Conservation (phyloP, 805 yeast species). For the Blastobotrys robertii region DNA sequence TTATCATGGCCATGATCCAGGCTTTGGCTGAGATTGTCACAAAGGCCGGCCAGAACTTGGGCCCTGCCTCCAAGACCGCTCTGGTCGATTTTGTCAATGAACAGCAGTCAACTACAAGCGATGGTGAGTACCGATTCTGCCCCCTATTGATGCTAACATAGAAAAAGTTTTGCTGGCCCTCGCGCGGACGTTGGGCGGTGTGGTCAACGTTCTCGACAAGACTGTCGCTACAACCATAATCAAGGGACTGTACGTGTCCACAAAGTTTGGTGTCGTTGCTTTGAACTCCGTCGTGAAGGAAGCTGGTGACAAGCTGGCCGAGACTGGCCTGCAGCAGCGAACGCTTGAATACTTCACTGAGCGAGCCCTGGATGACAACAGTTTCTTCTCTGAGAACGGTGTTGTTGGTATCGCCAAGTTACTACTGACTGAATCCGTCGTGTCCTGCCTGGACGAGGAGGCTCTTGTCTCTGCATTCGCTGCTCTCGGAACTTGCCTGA, state of each 20-base stretch:
- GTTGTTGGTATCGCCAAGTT: slow-evolving; percentile 75
- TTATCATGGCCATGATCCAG: slow-evolving; percentile 65
- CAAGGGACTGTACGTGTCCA: slow-evolving; percentile 12
- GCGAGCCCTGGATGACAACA: slow-evolving; percentile 34
- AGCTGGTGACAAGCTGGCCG: slow-evolving; percentile 48
- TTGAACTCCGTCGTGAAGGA: slow-evolving; percentile 64
- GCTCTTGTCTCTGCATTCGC: slow-evolving; percentile 35
- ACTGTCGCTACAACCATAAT: slow-evolving; percentile 47
- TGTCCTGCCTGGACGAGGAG: slow-evolving; percentile 25
- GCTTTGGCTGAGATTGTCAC: slow-evolving; percentile 76
- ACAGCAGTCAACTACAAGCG: slow-evolving; percentile 34
- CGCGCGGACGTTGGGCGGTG: slow-evolving; percentile 69
- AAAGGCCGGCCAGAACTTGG: slow-evolving; percentile 70
- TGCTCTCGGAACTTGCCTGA: slow-evolving; percentile 40
- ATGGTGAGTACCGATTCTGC: slow-evolving; percentile 1
- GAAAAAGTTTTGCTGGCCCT: slow-evolving; percentile 34
- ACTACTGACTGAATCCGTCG: slow-evolving; percentile 40
- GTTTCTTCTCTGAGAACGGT: slow-evolving; percentile 64
- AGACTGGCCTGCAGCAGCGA: slow-evolving; percentile 40
- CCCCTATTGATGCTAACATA: not conserved
- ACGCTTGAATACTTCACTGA: slow-evolving; percentile 40
- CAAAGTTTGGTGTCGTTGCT: slow-evolving; percentile 43
- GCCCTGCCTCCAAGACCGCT: slow-evolving; percentile 57
- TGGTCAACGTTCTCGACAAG: slow-evolving; percentile 53
- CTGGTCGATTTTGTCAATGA: slow-evolving; percentile 68